Percentiles rank a stretch among this genome's conserved stretches.
These are phyloP conservation scores for Macrolepiota fuliginosa DNA, from an alignment of 768 basidiomycete species.

Conservation along the genomic window DNA sequence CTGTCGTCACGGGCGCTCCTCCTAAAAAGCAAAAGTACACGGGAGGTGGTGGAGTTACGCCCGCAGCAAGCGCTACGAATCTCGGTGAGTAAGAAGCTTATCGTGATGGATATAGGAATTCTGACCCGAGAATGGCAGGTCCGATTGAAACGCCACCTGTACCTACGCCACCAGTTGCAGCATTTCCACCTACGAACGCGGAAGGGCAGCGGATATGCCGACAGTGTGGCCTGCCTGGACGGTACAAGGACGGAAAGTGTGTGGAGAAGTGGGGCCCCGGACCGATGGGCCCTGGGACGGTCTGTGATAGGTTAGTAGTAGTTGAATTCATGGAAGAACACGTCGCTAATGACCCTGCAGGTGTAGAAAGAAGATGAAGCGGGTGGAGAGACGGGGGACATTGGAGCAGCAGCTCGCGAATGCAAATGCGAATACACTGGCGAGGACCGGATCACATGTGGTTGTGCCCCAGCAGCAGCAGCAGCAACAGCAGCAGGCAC, in stretches of 20 bases:
- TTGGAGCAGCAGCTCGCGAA: slow-evolving; percentile 39
- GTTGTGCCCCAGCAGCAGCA: slow-evolving; percentile 18
- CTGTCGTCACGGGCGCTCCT: slow-evolving; percentile 71
- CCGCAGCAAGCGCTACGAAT: slow-evolving; percentile 15
- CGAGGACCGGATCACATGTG: slow-evolving; percentile 15
- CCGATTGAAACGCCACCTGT: slow-evolving; percentile 18
- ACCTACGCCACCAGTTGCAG: slow-evolving; percentile 22
- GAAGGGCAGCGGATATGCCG: slow-evolving; percentile 75
- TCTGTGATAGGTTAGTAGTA: slow-evolving; percentile 65
- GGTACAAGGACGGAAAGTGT: slow-evolving; percentile 84
- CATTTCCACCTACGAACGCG: slow-evolving; percentile 49
- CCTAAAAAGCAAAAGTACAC: slow-evolving; percentile 61
- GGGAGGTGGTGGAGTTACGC: slow-evolving; percentile 14
- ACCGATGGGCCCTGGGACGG: slow-evolving; percentile 79
- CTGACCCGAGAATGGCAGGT: background rate
- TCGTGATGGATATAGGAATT: background rate
- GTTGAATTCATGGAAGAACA: background rate
- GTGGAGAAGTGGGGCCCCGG: slow-evolving; percentile 90
- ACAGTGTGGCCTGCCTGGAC: slow-evolving; percentile 68
- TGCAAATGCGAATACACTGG: slow-evolving; percentile 15
- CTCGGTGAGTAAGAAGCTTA: background rate
- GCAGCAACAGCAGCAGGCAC: slow-evolving; percentile 18
- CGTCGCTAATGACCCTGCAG: slow-evolving; percentile 25
- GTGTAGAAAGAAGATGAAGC: slow-evolving; percentile 86
- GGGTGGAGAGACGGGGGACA: slow-evolving; percentile 72